A percentile compares a stretch with the other conserved stretches of the same genome.
Conservation (phyloP, 176 grass and related monocot genomes). For the Oryza rufipogon region DNA sequence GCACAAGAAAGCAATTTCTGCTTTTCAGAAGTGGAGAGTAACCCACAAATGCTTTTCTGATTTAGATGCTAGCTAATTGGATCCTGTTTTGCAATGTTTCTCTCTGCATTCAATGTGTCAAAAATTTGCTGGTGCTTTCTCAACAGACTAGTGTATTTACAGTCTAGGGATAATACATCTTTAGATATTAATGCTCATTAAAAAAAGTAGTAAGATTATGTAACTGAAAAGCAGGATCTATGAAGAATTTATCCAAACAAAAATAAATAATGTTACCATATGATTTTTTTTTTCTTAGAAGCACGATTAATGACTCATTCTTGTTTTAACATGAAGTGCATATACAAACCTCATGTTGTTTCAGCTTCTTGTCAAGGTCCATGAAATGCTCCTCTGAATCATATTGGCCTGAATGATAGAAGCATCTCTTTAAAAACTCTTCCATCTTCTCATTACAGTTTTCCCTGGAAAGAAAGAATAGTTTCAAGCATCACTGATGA, state of each 20-base stretch:
- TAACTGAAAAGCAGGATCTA: neutral
- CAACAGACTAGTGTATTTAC: neutral
- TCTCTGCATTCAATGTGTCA: neutral
- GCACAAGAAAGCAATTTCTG: neutral
- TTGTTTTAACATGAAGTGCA: conserved; percentile 23
- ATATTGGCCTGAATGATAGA: conserved; percentile 98
- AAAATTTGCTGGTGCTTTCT: neutral
- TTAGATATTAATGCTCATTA: conserved; percentile 3
- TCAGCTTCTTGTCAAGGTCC: conserved; percentile 83
- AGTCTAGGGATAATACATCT: neutral
- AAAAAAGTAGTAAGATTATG: conserved; percentile 22
- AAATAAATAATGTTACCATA: neutral
- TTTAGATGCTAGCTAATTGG: neutral
- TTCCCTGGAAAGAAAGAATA: conserved; percentile 61
- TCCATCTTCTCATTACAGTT: conserved; percentile 97
- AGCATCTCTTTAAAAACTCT: conserved; percentile 92
- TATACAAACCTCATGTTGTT: conserved; percentile 77
- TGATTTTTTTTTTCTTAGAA: neutral
- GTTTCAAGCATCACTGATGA: conserved; percentile 17
- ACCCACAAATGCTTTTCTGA: too few relatives aligned
- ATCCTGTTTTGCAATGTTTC: neutral
- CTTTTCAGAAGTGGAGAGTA: neutral
- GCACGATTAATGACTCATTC: conserved; percentile 4
- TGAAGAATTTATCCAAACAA: neutral
- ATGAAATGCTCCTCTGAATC: conserved; percentile 78